Evolutionary conservation across 306 rosid genomes (phyloP).

Genomic region (Quercus alba): DNA sequence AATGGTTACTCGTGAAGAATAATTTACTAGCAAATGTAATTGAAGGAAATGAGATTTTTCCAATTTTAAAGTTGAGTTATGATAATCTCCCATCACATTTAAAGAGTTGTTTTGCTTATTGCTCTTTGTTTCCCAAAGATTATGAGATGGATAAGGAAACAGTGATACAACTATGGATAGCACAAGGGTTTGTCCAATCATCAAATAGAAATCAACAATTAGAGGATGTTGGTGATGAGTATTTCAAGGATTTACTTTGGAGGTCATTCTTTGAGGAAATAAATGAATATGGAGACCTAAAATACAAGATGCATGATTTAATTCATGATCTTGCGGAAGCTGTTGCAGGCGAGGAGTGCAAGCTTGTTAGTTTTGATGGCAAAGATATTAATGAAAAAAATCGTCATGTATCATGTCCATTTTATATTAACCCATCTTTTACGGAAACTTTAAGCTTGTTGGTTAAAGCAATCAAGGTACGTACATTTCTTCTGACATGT

Average conservation of each 20-base stretch:
- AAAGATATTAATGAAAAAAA: not conserved
- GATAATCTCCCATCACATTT: conserved; percentile 5
- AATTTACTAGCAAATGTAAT: no score
- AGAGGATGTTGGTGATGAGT: no score
- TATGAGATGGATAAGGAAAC: no score
- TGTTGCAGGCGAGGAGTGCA: not conserved
- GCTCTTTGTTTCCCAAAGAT: no score
- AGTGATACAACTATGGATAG: no score
- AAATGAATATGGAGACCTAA: not conserved
- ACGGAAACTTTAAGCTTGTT: no score
- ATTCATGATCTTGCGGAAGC: conserved; percentile 9
- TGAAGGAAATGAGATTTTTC: no score
- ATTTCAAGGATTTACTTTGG: no score
- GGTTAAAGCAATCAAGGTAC: not conserved
- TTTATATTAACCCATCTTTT: not conserved
- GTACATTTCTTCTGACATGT: not conserved
- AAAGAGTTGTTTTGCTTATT: no score
- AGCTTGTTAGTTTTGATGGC: not conserved
- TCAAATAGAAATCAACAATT: no score
- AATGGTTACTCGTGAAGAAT: no score
- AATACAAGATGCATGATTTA: conserved; percentile 5
- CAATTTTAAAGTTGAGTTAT: conserved; percentile 26
- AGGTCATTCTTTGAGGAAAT: not conserved
- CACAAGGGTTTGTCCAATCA: no score
- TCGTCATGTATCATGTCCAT: not conserved